Conservation (phyloP, 164 flowering plant species). For the Brasenia schreberi region DNA sequence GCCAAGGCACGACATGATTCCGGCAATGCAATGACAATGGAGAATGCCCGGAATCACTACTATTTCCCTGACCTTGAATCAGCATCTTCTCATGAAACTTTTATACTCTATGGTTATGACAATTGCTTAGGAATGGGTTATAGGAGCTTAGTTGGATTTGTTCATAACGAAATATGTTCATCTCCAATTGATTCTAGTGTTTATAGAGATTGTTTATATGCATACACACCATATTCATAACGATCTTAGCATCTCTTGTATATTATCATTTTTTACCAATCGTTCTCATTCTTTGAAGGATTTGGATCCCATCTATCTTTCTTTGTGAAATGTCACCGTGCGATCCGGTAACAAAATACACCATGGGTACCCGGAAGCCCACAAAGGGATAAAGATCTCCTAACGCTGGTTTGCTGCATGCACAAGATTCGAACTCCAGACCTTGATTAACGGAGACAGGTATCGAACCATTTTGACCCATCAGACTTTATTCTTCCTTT, state of each 20-base stretch:
- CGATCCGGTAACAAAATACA: too few species aligned
- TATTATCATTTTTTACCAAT: too few species aligned
- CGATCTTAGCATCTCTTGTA: not conserved
- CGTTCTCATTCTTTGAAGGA: too few species aligned
- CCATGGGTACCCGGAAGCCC: too few species aligned
- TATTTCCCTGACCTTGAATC: slow-evolving; percentile 9
- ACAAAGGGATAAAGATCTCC: too few species aligned
- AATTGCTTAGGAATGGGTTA: slow-evolving; percentile 17
- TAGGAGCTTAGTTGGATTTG: slow-evolving; percentile 14
- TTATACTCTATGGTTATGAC: not conserved
- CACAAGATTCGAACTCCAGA: too few species aligned
- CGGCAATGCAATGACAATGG: not conserved
- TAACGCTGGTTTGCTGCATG: too few species aligned
- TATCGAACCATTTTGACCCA: too few species aligned
- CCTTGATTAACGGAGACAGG: too few species aligned
- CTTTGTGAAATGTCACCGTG: too few species aligned
- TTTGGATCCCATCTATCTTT: too few species aligned
- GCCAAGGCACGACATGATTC: slow-evolving; percentile 4
- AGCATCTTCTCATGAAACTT: not conserved
- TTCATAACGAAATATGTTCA: slow-evolving; percentile 43
- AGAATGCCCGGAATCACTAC: slow-evolving; percentile 9
- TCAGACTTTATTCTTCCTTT: too few species aligned
- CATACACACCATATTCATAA: not conserved
- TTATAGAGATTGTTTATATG: slow-evolving; percentile 48
- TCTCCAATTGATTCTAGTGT: slow-evolving; percentile 38